A percentile compares a stretch with the other conserved stretches of the same genome.
Conservation (phyloP, 176 grass and related monocot species). For the Otatea glauca region DNA sequence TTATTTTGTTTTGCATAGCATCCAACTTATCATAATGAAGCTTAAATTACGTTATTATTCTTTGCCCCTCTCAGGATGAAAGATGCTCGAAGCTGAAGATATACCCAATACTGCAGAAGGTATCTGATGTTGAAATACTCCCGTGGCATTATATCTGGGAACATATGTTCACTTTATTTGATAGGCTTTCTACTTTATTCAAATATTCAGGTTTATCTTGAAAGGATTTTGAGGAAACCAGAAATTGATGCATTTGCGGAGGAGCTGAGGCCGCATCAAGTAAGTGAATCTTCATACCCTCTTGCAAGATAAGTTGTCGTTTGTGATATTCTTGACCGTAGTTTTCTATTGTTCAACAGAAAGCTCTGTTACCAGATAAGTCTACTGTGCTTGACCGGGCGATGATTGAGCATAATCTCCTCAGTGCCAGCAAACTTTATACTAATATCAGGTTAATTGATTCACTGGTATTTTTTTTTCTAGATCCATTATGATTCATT, state of each 20-base stretch:
- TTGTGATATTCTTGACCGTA: slow-evolving; percentile 13
- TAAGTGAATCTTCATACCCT: slow-evolving; percentile 32
- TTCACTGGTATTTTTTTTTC: not conserved
- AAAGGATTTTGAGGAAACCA: slow-evolving; percentile 98
- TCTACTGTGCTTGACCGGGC: slow-evolving; percentile 96
- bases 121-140: slow-evolving; percentile 36
- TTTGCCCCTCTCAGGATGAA: slow-evolving; percentile 76
- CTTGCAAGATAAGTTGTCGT: not conserved
- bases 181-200: slow-evolving; percentile 12
- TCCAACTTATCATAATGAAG: not conserved
- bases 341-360: slow-evolving; percentile 60
- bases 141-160: not conserved
- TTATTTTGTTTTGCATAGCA: not conserved
- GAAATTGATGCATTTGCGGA: slow-evolving; percentile 99
- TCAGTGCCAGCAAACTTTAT: slow-evolving; percentile 95
- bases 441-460: slow-evolving; percentile 89
- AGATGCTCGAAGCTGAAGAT: slow-evolving; percentile 98
- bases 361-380: slow-evolving; percentile 92
- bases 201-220: slow-evolving; percentile 86
- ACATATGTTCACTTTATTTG: slow-evolving; percentile 17
- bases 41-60: slow-evolving; percentile 13
- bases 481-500: slow-evolving; percentile 27
- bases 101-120: slow-evolving; percentile 98
- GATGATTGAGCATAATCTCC: slow-evolving; percentile 99
- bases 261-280: slow-evolving; percentile 94